phyloP scores from a whole-genome alignment of 2,329 filamentous ascomycete species.

The Calycina marina region DNA sequence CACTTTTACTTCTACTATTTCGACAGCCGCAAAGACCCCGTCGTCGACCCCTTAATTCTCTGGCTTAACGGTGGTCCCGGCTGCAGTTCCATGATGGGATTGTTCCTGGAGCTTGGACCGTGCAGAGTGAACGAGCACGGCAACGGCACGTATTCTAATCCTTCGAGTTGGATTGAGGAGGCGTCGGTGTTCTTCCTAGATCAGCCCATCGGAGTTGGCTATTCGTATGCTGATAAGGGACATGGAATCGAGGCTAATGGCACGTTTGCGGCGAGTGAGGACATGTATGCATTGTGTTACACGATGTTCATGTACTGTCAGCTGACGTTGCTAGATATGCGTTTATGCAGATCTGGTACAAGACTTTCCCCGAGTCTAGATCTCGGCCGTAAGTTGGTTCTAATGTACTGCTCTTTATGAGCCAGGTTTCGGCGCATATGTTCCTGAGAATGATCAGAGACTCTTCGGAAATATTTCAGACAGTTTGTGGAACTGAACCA shows the following conservation, averaged over 20 bases:
- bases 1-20: slow-evolving; percentile 33
- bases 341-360: not conserved
- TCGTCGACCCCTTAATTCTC: slow-evolving; percentile 34
- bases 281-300: slow-evolving; percentile 25
- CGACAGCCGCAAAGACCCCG: slow-evolving; percentile 27
- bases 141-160: slow-evolving; percentile 30
- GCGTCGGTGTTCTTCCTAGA: slow-evolving; percentile 37
- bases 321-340: not conserved
- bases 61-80: slow-evolving; percentile 54
- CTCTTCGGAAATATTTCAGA: no score
- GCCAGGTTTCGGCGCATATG: no score
- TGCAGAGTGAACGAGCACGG: slow-evolving; percentile 28
- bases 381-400: not conserved
- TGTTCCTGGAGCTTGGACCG: slow-evolving; percentile 43
- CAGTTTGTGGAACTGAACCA: no score
- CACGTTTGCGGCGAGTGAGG: slow-evolving; percentile 29
- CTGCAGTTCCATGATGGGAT: slow-evolving; percentile 43
- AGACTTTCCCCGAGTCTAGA: not conserved
- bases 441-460: slow-evolving; percentile 33
- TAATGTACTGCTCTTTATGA: no score
- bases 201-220: slow-evolving; percentile 54
- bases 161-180: slow-evolving; percentile 48
- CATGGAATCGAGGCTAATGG: slow-evolving; percentile 19
- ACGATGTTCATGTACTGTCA: no score
- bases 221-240: slow-evolving; percentile 35